Evolutionary conservation across 129 eudicot species (phyloP), one percentile per base, ranked within the genome.

Genomic region (Arctium lappa): DNA sequence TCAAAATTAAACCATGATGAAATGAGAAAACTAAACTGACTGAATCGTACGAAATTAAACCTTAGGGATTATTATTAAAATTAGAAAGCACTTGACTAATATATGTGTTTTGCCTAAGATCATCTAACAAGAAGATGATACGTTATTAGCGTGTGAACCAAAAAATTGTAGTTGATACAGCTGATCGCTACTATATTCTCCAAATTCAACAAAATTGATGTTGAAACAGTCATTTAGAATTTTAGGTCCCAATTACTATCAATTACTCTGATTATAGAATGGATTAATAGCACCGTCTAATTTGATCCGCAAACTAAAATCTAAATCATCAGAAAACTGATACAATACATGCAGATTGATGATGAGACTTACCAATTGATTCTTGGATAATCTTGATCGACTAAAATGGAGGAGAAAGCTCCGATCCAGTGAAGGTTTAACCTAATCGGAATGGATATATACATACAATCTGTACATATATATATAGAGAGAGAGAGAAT

Each of bases 351-450:
- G 11, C 69, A 18, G 33, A 38, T 48, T 39, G 39, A 44, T 75
- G 38, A 48, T 46, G 37, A 46, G 68, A 46, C 66, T 46, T 46
- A 75, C 79, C 68, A 63, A 46, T 30, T 42, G 53, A 27, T 46
- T 75, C 39, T 75, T 22, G 11, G 66, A 75, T 27, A 11, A 42
- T 22, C 48, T 42, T 42, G 62, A 42, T 46, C 13, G 79, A 75
- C 33, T 75, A 46, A 48, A 75, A 75, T 75, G 79, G 79, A 46
- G 65, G 79, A 75, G 12, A 60, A 42, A 40, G 78, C 65, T 74
- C 36, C 68, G 42, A 75, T 75, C 68, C 68, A 75, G 16, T 6
- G 3, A 63, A 63, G 2, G 33, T 27, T 63, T 63, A 63, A 18
- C 12, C 70, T 63, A 6, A 63, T 63, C 32, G 6, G 29, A 31